Base-by-base conservation (phyloP, 176 grass and related monocot species). In the Carex littledalei region DNA sequence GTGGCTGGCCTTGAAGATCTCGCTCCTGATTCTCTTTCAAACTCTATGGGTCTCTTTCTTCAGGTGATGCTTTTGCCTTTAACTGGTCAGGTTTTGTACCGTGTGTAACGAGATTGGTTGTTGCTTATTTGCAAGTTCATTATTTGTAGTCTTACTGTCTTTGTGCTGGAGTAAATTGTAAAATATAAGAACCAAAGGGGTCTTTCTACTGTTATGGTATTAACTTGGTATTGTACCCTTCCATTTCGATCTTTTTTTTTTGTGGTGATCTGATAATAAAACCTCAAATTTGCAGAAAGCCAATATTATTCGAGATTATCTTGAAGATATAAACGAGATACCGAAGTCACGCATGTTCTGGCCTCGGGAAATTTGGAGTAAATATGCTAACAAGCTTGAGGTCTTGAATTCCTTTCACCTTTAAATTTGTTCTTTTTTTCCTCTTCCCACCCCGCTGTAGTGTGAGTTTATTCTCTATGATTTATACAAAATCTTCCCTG, bases 261-360 rank as follows among this genome's bases (percentile, higher is more conserved):
- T 61, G 21, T 64, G 16, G 62, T 78, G 31, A 80, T 80, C 7
- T 65, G 37, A 75, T 67, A 80, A 10, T 73, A 13, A 16, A 82
- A 73, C 15, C 59, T 88, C 24, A 82, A 77, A 37, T 86, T 84
- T 79, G 76, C 91, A 98, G 96, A 98, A 98, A 98, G 87, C 93
- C 53, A 98, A 98, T 91, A 95, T 98, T 84, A 98, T 98, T 87
- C 90, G 96, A 84, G 96, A 98, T 80, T 98, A 98, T 89, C 90
- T 98, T 85, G 96, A 98, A 81, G 96, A 98, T 59, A 95, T 98
- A 89, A 98, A 98, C 72, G 96, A 98, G 85, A 90, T 94, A 85
- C 95, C 96, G 31, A 95, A 64, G 87, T 95, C 93, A 9, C 96
- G 91, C 68, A 98, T 98, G 96, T 98, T 98, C 87, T 98, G 96